A percentile compares a stretch with the other conserved stretches of the same genome.
Conservation (phyloP, 805 yeast species). For the Yueomyces sinensis region DNA sequence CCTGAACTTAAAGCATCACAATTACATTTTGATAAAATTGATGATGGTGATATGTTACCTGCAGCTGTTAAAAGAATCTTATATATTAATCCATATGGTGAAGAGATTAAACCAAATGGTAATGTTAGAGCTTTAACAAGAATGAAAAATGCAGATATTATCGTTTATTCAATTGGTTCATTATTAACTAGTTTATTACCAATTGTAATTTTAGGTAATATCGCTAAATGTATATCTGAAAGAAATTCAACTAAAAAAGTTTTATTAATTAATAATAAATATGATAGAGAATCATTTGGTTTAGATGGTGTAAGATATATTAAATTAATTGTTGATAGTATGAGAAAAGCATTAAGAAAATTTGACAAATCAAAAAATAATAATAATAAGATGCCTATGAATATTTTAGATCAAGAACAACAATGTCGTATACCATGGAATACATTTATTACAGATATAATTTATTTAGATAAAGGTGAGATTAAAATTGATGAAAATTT, state of each 20-base stretch:
- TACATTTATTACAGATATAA: slow-evolving; percentile 48
- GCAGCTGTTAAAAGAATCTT: slow-evolving; percentile 63
- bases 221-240: slow-evolving; percentile 57
- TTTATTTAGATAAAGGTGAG: slow-evolving; percentile 38
- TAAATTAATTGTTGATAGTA: slow-evolving; percentile 31
- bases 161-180: slow-evolving; percentile 77
- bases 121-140: slow-evolving; percentile 45
- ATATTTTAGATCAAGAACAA: too few species aligned
- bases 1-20: slow-evolving; percentile 70
- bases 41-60: slow-evolving; percentile 44
- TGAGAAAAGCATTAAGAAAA: slow-evolving; percentile 12
- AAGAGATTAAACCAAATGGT: slow-evolving; percentile 69
- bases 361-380: slow-evolving; percentile 3
- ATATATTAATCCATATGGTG: slow-evolving; percentile 79
- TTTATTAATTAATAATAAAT: slow-evolving; percentile 56
- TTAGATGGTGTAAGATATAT: slow-evolving; percentile 50
- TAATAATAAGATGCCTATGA: neutral
- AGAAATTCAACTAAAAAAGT: slow-evolving; percentile 30
- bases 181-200: slow-evolving; percentile 82
- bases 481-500: slow-evolving; percentile 34
- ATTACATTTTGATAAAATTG: slow-evolving; percentile 48
- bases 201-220: slow-evolving; percentile 56
- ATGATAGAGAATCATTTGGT: slow-evolving; percentile 70
- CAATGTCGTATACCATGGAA: slow-evolving; percentile 23
- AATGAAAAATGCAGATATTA: slow-evolving; percentile 35